Conservation (phyloP, 2,329 filamentous ascomycete species). For the Penicillium olsonii region DNA sequence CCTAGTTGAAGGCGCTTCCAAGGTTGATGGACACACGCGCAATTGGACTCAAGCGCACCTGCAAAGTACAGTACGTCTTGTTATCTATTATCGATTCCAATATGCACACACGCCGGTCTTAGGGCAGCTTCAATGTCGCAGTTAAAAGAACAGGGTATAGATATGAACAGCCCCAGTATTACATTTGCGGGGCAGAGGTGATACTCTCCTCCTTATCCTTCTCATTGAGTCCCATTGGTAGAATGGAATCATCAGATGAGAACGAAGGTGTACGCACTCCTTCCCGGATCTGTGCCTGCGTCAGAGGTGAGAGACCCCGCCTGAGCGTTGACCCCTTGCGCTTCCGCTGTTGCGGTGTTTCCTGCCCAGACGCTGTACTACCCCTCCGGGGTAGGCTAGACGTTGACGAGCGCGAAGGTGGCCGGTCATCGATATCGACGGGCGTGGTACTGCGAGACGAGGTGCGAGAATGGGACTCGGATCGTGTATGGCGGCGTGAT, state of each 20-base stretch:
- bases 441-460: slow-evolving; percentile 47
- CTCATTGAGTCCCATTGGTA: slow-evolving; percentile 24
- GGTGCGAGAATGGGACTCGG: slow-evolving; percentile 44
- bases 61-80: not conserved
- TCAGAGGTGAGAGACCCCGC: slow-evolving; percentile 37
- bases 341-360: slow-evolving; percentile 32
- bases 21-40: no score
- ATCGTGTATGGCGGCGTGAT: slow-evolving; percentile 35
- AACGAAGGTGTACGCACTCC: slow-evolving; percentile 35
- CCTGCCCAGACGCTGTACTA: slow-evolving; percentile 34
- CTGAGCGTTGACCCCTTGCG: slow-evolving; percentile 33
- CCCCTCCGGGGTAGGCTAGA: slow-evolving; percentile 37
- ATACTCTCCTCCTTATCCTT: slow-evolving; percentile 27
- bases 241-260: slow-evolving; percentile 38
- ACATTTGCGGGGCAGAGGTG: slow-evolving; percentile 20
- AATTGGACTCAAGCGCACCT: not conserved
- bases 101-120: slow-evolving; percentile 2
- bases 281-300: slow-evolving; percentile 41
- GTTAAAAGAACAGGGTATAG: slow-evolving; percentile 8
- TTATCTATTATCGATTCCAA: not conserved
- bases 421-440: slow-evolving; percentile 37
- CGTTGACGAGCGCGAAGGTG: slow-evolving; percentile 34
- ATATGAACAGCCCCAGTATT: slow-evolving; percentile 24
- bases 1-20: no score
- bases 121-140: not conserved